phyloP scores from a whole-genome alignment of 2,329 filamentous ascomycete species.

The Fusarium sterilihyphosum region DNA sequence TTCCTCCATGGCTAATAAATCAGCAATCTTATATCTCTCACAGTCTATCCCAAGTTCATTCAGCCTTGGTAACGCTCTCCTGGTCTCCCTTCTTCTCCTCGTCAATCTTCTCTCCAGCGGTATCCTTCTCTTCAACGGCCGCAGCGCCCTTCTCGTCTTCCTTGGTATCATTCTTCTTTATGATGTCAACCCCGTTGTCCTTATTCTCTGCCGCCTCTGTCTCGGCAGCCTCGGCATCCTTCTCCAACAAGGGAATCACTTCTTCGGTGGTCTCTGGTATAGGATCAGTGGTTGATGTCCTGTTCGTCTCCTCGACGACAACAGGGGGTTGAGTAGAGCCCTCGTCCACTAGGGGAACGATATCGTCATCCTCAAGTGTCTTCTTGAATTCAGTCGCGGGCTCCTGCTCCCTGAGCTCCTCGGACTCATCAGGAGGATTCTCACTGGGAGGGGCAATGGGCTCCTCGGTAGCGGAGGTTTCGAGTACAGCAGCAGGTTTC shows the following conservation, averaged over 20 bases:
- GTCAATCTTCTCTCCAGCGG: slow-evolving; percentile 1
- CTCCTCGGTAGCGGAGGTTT: slow-evolving; percentile 21
- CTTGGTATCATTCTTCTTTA: slow-evolving; percentile 11
- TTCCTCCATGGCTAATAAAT: slow-evolving; percentile 33
- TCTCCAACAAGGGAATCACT: slow-evolving; percentile 25
- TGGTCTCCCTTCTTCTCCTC: slow-evolving; percentile 23
- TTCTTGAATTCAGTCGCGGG: slow-evolving; percentile 2
- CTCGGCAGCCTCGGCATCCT: slow-evolving; percentile 10
- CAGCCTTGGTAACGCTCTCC: slow-evolving; percentile 14
- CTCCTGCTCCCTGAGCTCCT: slow-evolving; percentile 1
- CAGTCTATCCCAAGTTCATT: slow-evolving; percentile 30
- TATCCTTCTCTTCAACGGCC: slow-evolving; percentile 24
- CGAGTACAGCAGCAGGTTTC: background rate
- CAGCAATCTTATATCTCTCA: slow-evolving; percentile 27
- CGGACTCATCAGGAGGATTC: background rate
- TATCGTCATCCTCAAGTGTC: slow-evolving; percentile 1
- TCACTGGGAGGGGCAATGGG: slow-evolving; percentile 11
- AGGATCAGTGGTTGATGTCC: slow-evolving; percentile 4
- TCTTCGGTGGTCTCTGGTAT: slow-evolving; percentile 1
- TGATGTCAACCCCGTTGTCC: slow-evolving; percentile 1
- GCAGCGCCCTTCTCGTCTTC: background rate
- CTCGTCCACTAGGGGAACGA: slow-evolving; percentile 25
- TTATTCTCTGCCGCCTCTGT: slow-evolving; percentile 2
- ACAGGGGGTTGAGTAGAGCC: slow-evolving; percentile 11
- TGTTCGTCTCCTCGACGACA: slow-evolving; percentile 15